phyloP scores from a whole-genome alignment of 805 yeast species.

The Metschnikowia reukaufii region DNA sequence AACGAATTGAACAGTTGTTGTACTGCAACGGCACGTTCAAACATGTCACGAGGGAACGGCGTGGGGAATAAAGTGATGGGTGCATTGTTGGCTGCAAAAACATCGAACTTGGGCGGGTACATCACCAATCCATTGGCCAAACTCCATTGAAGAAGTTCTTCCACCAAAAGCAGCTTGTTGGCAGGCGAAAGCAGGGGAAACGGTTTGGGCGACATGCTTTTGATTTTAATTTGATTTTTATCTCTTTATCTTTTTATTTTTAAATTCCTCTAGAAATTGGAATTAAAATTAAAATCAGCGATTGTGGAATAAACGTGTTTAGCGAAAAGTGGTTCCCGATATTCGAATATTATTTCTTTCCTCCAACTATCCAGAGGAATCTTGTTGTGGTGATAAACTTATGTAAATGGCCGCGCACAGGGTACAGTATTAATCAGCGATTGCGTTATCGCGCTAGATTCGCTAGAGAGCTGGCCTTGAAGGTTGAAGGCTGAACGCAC shows the following conservation, averaged over 20 bases:
- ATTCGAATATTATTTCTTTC: too few species aligned
- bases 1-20: constrained; percentile 71
- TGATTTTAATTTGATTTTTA: too few species aligned
- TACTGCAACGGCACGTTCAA: constrained; percentile 62
- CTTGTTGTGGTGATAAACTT: background rate
- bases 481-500: too few species aligned
- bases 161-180: constrained; percentile 36
- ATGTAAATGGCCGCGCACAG: background rate
- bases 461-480: background rate
- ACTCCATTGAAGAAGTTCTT: constrained; percentile 68
- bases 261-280: background rate
- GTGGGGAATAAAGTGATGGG: constrained; percentile 93
- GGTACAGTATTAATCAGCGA: constrained; percentile 1
- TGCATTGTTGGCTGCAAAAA: constrained; percentile 56
- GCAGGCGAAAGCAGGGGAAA: constrained; percentile 33
- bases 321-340: too few species aligned
- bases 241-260: background rate
- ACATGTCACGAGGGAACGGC: constrained; percentile 71
- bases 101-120: constrained; percentile 61
- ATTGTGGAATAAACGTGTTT: too few species aligned
- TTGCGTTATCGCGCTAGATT: constrained; percentile 7
- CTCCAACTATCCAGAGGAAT: too few species aligned
- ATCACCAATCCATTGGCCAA: constrained; percentile 79
- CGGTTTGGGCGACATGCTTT: constrained; percentile 22
- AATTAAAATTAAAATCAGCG: too few species aligned